Evolutionary conservation across 1,284 basidiomycete species (phyloP), one percentile per base, ranked within the genome.

Genomic region (Ganoderma resinaceum): DNA sequence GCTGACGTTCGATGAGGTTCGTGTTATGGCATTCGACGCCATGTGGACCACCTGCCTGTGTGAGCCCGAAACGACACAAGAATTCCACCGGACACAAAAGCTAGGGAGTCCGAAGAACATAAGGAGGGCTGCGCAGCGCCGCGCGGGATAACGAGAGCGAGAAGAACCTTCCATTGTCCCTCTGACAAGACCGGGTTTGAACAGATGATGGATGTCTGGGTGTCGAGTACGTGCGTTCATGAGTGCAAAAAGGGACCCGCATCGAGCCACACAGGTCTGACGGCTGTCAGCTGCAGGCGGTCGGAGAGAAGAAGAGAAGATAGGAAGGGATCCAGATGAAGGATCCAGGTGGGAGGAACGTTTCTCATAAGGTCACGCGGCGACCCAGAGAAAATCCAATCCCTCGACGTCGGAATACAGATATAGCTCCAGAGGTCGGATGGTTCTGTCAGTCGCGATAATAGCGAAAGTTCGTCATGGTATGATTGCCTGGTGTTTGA

Each of bases 1-100:
- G 37, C 61, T 52, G 43, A 35, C 61, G 61, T 52, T 29, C 31
- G 61, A 49, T 52, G 43, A n/a, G 14, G 43, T 52, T 62, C 20
- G 35, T 12, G 33, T 62, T 23, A 49, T 46, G 33, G 43, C 46
- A 62, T 62, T 20, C 49, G 33, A 38, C 33, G 46, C 33, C 61
- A 61, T 52, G 43, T 31, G 38, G 11, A 12, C 46, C 29, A 29
- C 43, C 33, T 35, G 46, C 33, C 12, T 52, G 61, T 62, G 61
- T 9, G 61, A 62, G 16, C 18, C 20, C 26, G 29, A 23, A 12
- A 33, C 60, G 16, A n/a, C 31, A 52, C 9, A 38, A 60, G 14
- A 23, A 40, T 40, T 37, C 35, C 35, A 26, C 37, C n/a, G 35
- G 57, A 20, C 57, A 23, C 37, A 29, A 16, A 12, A 4, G 38